These are phyloP conservation scores for Acidomyces sp. DNA, from an alignment of 495 filamentous ascomycete species.

Conservation along the genomic window DNA sequence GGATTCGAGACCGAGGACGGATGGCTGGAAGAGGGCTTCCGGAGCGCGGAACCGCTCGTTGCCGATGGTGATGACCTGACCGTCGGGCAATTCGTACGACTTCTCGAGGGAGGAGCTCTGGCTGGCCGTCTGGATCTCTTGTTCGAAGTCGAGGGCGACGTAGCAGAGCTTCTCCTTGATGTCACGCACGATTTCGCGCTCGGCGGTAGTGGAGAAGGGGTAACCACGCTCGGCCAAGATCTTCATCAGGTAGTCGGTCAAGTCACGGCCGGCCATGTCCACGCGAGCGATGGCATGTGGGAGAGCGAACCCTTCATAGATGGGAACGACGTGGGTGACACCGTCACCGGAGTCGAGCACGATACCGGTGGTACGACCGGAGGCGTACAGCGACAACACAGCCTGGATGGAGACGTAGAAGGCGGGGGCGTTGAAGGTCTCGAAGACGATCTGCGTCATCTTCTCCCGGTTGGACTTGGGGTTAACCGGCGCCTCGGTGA, in stretches of 20 bases:
- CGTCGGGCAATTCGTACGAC: constrained; percentile 98
- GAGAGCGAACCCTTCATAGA: constrained; percentile 99
- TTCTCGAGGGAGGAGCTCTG: constrained; percentile 98
- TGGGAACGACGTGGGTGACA: constrained; percentile 99
- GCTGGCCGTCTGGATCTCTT: constrained; percentile 99
- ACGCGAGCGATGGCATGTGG: constrained; percentile 98
- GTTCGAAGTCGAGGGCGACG: constrained; percentile 98
- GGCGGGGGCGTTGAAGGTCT: constrained; percentile 99
- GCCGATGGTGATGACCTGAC: constrained; percentile 99
- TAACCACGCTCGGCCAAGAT: constrained; percentile 98
- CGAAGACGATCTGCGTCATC: constrained; percentile 99
- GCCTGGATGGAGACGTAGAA: constrained; percentile 99
- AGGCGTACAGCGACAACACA: constrained; percentile 96
- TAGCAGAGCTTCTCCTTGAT: constrained; percentile 99
- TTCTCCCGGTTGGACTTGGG: constrained; percentile 99
- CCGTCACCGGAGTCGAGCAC: constrained; percentile 99
- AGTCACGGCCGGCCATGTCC: constrained; percentile 98
- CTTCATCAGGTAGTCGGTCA: constrained; percentile 99
- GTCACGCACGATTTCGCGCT: constrained; percentile 99
- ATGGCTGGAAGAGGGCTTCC: constrained; percentile 98
- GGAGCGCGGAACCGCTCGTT: constrained; percentile 99
- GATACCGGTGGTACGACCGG: constrained; percentile 99
- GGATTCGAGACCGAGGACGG: constrained; percentile 92
- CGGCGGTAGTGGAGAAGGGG: constrained; percentile 98
- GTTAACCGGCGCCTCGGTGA: constrained; percentile 99